phyloP scores from a whole-genome alignment of 2,329 filamentous ascomycete genomes.

The Beauveria medogensis region DNA sequence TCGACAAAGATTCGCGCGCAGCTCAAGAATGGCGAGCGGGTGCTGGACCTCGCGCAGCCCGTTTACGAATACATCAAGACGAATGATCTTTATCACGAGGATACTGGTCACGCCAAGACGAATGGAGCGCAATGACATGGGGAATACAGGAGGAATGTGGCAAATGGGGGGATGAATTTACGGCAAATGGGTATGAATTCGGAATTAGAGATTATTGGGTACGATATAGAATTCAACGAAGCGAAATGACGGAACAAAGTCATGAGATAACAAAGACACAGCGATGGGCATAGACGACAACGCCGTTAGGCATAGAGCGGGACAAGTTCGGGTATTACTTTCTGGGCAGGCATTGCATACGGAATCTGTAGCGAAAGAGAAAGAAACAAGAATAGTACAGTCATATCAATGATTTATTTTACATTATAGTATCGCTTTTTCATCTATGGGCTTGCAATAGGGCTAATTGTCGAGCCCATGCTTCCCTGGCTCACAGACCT shows the following conservation, averaged over 20 bases:
- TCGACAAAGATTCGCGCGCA: constrained; percentile 73
- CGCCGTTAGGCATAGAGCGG: not conserved
- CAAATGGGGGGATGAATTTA: no score
- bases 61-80: constrained; percentile 65
- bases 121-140: constrained; percentile 8
- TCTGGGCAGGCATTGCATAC: constrained; percentile 2
- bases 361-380: not conserved
- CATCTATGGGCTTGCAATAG: constrained; percentile 12
- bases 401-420: not conserved
- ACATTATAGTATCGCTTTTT: not conserved
- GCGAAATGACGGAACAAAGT: not conserved
- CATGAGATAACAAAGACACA: not conserved
- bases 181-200: not conserved
- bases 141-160: not conserved
- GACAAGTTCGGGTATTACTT: not conserved
- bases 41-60: constrained; percentile 61
- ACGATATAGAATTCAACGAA: not conserved
- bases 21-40: constrained; percentile 66
- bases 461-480: constrained; percentile 28
- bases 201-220: not conserved
- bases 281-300: not conserved
- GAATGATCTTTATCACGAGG: constrained; percentile 47
- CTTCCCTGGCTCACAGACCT: constrained; percentile 32
- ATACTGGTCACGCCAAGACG: constrained; percentile 1
- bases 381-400: not conserved